Evolutionary conservation across 2,329 filamentous ascomycete species (phyloP).

Genomic region (Elsinoe arachidis): DNA sequence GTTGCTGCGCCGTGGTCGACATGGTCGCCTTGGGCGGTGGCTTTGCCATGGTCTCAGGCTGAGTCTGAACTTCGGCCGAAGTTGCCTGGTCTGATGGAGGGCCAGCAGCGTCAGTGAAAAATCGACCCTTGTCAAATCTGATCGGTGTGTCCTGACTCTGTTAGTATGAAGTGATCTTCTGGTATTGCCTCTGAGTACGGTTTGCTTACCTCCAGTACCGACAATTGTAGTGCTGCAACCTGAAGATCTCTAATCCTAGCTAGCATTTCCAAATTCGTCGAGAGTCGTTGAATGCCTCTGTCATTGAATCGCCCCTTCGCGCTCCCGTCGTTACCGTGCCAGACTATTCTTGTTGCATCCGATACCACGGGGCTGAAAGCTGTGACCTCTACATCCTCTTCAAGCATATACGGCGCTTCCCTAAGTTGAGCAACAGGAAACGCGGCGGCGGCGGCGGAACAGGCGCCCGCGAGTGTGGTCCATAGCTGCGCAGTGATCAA

Average conservation of each 20-base stretch:
- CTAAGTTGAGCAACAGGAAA: conserved; percentile 52
- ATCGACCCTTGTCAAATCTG: conserved; percentile 15
- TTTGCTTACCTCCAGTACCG: conserved; percentile 20
- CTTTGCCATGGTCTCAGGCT: background rate
- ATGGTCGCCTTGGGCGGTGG: background rate
- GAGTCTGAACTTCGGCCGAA: background rate
- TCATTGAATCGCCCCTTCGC: conserved; percentile 48
- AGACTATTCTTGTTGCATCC: conserved; percentile 42
- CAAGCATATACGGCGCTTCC: conserved; percentile 53
- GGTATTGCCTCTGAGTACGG: background rate
- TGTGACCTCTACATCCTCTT: conserved; percentile 59
- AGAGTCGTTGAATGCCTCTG: conserved; percentile 41
- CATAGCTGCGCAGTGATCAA: conserved; percentile 54
- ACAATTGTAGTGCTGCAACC: conserved; percentile 51
- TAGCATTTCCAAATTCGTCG: conserved; percentile 57
- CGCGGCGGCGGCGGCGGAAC: conserved; percentile 50
- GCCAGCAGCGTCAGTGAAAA: conserved; percentile 33
- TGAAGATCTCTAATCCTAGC: conserved; percentile 45
- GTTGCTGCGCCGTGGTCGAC: background rate
- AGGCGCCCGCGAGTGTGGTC: conserved; percentile 55
- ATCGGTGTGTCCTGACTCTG: conserved; percentile 14
- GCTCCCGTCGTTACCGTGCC: conserved; percentile 38
- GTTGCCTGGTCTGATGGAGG: background rate
- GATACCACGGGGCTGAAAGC: conserved; percentile 54
- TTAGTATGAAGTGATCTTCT: conserved; percentile 18